A percentile compares a stretch with the other conserved stretches of the same genome.
Evolutionary conservation across 371 early-diverging fungal genomes (phyloP).

Genomic region (Mucor indicus): DNA sequence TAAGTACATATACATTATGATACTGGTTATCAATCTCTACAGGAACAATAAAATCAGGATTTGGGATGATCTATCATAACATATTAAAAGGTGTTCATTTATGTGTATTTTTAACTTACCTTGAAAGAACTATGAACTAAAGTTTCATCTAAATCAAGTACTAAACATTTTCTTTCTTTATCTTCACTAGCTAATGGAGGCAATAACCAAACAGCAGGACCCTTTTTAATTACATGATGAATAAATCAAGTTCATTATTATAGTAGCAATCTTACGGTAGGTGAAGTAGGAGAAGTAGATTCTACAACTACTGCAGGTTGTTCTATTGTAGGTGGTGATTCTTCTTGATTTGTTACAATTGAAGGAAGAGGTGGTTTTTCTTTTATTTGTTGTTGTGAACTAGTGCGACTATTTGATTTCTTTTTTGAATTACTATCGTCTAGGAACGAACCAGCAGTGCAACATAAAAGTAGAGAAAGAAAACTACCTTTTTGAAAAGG

Average conservation of each 20-base stretch:
- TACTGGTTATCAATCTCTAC: conserved; percentile 88
- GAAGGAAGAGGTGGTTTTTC: conserved; percentile 7
- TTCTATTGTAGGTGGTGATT: too few relatives aligned
- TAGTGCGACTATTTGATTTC: conserved; percentile 4
- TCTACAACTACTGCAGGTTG: too few relatives aligned
- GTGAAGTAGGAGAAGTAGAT: conserved; percentile 4
- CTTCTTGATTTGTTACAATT: conserved; percentile 12
- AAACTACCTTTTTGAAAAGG: conserved; percentile 29
- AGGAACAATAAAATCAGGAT: conserved; percentile 86
- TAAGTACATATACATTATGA: conserved; percentile 93
- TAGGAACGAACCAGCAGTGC: conserved; percentile 30
- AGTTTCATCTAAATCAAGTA: conserved; percentile 68
- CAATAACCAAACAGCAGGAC: conserved; percentile 30
- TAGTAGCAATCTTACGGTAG: background rate
- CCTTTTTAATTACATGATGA: conserved; percentile 16
- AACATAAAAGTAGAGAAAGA: conserved; percentile 24
- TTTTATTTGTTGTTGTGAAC: conserved; percentile 10
- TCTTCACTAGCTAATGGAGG: conserved; percentile 44
- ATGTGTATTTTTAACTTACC: too few relatives aligned
- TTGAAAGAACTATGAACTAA: conserved; percentile 64
- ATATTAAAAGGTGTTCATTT: too few relatives aligned
- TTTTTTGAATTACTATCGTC: conserved; percentile 25
- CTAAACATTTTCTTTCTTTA: conserved; percentile 48
- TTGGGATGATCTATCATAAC: conserved; percentile 70
- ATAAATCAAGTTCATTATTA: too few relatives aligned